These are phyloP conservation scores for Tubosaeta brunneosetosa DNA, from an alignment of 768 basidiomycete species.

Conservation along the genomic window DNA sequence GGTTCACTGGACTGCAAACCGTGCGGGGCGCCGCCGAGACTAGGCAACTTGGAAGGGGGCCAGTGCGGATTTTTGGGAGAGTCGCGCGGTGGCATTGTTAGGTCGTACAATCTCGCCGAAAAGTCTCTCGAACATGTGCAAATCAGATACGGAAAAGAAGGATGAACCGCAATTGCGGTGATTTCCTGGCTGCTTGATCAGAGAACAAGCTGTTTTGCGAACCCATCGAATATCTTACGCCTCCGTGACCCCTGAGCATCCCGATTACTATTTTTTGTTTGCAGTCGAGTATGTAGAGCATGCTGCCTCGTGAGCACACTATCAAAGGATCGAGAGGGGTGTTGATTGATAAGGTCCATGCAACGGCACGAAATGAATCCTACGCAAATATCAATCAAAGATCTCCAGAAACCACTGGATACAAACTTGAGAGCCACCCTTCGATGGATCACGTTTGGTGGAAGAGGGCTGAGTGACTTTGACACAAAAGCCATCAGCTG, in stretches of 20 bases:
- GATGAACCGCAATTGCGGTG: conserved; percentile 66
- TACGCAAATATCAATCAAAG: conserved; percentile 11
- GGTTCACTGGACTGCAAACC: conserved; percentile 56
- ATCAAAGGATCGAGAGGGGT: conserved; percentile 53
- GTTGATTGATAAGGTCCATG: conserved; percentile 52
- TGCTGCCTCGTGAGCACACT: conserved; percentile 48
- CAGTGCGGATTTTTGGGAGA: conserved; percentile 52
- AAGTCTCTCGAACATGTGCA: conserved; percentile 73
- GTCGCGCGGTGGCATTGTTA: conserved; percentile 35
- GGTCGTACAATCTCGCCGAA: conserved; percentile 65
- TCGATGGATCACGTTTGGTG: no score
- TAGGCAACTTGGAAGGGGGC: conserved; percentile 46
- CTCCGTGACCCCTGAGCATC: conserved; percentile 65
- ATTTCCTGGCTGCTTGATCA: conserved; percentile 43
- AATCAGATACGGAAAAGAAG: conserved; percentile 50
- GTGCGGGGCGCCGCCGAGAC: conserved; percentile 63
- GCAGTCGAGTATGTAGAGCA: conserved; percentile 55
- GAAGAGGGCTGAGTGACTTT: conserved; percentile 26
- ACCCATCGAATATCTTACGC: conserved; percentile 41
- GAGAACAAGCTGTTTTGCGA: not conserved
- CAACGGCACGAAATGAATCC: conserved; percentile 35
- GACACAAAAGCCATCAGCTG: conserved; percentile 26
- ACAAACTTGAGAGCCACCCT: conserved; percentile 17
- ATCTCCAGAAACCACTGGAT: not conserved
- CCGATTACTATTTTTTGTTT: conserved; percentile 38